These are phyloP conservation scores for Ophiocordyceps australis DNA, from an alignment of 2,329 filamentous ascomycete genomes.

Conservation along the genomic window DNA sequence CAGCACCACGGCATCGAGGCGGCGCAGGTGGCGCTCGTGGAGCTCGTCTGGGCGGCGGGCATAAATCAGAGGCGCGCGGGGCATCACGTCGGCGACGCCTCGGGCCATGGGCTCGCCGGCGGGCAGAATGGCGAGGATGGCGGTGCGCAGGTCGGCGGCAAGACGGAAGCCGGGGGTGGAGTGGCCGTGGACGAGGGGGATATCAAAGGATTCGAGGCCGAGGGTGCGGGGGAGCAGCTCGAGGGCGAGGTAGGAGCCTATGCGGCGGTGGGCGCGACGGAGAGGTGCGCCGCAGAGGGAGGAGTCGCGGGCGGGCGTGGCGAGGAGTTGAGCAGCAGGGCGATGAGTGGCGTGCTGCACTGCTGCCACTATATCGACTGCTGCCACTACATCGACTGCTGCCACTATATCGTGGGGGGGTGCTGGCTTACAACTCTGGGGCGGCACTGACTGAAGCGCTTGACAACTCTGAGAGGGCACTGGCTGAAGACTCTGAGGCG, in stretches of 20 bases:
- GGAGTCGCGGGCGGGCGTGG: conserved; percentile 33
- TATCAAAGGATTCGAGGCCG: conserved; percentile 27
- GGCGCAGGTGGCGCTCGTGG: conserved; percentile 18
- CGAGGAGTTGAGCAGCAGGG: conserved; percentile 28
- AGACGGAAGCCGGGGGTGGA: conserved; percentile 25
- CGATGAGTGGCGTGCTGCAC: conserved; percentile 25
- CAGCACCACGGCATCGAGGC: conserved; percentile 23
- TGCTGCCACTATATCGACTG: too few species aligned
- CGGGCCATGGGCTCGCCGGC: conserved; percentile 43
- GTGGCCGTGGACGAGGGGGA: conserved; percentile 32
- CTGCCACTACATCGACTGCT: too few species aligned
- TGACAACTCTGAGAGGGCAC: too few species aligned
- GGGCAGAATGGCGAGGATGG: conserved; percentile 43
- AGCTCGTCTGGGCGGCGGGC: conserved; percentile 20
- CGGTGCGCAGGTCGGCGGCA: conserved; percentile 23
- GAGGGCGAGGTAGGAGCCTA: conserved; percentile 34
- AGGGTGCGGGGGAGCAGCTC: conserved; percentile 26
- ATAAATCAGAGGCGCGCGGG: conserved; percentile 31
- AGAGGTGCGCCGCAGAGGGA: conserved; percentile 22
- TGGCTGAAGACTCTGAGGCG: not conserved
- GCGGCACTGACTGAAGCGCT: too few species aligned
- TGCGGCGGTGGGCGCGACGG: conserved; percentile 24
- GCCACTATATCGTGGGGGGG: too few species aligned
- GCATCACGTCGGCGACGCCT: conserved; percentile 34
- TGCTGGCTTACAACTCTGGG: too few species aligned